These are phyloP conservation scores for Penicillium egyptiacum DNA, from an alignment of 495 filamentous ascomycete genomes.

Conservation along the genomic window DNA sequence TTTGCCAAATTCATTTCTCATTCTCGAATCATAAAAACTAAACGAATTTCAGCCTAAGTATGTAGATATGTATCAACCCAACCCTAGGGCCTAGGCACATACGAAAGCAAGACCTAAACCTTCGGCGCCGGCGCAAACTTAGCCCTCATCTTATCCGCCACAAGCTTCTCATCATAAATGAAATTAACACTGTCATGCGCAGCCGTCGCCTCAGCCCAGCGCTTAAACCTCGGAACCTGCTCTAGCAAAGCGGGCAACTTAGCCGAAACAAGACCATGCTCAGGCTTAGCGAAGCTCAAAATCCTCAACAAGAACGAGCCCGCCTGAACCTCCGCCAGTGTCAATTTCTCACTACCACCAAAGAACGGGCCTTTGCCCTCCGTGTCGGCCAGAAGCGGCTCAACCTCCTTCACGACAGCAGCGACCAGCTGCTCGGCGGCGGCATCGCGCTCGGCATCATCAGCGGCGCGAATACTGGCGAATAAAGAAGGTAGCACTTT, in stretches of 20 bases:
- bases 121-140: slow-evolving; percentile 32
- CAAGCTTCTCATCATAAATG: slow-evolving; percentile 56
- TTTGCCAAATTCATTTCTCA: background rate
- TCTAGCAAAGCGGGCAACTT: slow-evolving; percentile 49
- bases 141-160: slow-evolving; percentile 26
- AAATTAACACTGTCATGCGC: slow-evolving; percentile 64
- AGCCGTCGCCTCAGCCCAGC: slow-evolving; percentile 64
- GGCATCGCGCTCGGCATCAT: slow-evolving; percentile 39
- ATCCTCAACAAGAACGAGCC: slow-evolving; percentile 68
- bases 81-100: background rate
- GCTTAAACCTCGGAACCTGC: slow-evolving; percentile 61
- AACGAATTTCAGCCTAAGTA: no score
- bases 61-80: no score
- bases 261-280: slow-evolving; percentile 51
- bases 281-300: slow-evolving; percentile 49
- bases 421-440: slow-evolving; percentile 42
- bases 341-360: slow-evolving; percentile 72
- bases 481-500: slow-evolving; percentile 57
- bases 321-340: slow-evolving; percentile 71
- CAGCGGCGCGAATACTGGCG: slow-evolving; percentile 39
- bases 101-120: slow-evolving; percentile 7
- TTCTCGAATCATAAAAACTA: background rate
- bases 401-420: slow-evolving; percentile 68
- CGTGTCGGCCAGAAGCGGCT: slow-evolving; percentile 56
- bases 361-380: slow-evolving; percentile 72